phyloP scores from a whole-genome alignment of 371 early-diverging fungal genomes.

The Haplosporangium sp. region DNA sequence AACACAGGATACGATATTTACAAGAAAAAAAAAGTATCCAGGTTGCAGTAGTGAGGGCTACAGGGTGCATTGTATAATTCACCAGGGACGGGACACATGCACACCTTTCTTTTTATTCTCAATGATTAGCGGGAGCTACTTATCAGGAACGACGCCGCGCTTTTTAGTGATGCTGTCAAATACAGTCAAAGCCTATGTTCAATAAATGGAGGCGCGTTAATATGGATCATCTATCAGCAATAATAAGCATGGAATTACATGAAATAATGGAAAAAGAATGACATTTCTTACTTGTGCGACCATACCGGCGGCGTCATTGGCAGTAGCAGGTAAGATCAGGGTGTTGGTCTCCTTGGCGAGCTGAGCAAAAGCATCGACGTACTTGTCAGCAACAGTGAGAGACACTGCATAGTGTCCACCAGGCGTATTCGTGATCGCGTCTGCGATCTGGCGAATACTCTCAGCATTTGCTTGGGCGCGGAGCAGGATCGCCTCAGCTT shows the following conservation, averaged over 20 bases:
- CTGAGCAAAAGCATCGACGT: conserved; percentile 90
- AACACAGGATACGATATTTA: no score
- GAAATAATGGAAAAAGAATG: background rate
- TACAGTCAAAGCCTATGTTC: conserved; percentile 61
- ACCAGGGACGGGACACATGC: no score
- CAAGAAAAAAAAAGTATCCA: no score
- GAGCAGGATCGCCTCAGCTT: conserved; percentile 88
- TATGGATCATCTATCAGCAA: no score
- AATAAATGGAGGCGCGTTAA: background rate
- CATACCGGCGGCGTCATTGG: conserved; percentile 84
- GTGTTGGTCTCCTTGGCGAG: conserved; percentile 94
- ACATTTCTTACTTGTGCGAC: conserved; percentile 74
- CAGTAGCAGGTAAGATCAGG: conserved; percentile 85
- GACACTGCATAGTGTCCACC: conserved; percentile 87
- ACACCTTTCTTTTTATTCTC: no score
- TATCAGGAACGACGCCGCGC: conserved; percentile 25
- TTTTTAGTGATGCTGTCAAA: conserved; percentile 64
- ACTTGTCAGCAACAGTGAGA: conserved; percentile 94
- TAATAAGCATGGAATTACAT: background rate
- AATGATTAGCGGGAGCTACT: no score
- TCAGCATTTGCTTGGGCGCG: conserved; percentile 86
- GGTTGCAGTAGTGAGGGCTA: no score
- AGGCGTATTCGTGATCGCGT: conserved; percentile 69
- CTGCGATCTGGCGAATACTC: conserved; percentile 81
- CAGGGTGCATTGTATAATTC: no score